Conservation (phyloP, 1,139 yeast species). For the Candida sanyaensis region DNA sequence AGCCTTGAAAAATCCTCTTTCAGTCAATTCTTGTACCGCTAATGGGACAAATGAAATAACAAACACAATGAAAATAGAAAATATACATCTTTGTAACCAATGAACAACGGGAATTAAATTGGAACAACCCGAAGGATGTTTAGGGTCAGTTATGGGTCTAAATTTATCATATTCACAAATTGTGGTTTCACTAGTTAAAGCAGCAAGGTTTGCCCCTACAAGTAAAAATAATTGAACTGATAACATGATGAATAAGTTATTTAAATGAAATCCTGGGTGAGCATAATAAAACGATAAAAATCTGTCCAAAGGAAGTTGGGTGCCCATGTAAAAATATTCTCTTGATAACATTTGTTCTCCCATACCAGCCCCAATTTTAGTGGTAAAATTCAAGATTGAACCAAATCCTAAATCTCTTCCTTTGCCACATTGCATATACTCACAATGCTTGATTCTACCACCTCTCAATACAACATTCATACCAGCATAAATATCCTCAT, state of each 20-base stretch:
- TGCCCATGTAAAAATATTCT: conserved; percentile 52
- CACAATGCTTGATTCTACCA: conserved; percentile 58
- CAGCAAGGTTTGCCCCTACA: conserved; percentile 50
- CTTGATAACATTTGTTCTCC: conserved; percentile 58
- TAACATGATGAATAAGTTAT: conserved; percentile 50
- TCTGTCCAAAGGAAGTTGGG: conserved; percentile 51
- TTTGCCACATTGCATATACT: conserved; percentile 58
- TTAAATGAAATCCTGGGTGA: conserved; percentile 58
- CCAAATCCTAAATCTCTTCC: conserved; percentile 59
- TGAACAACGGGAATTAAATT: conserved; percentile 51
- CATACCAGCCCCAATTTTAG: conserved; percentile 62
- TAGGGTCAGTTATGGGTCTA: conserved; percentile 50
- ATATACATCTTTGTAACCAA: conserved; percentile 52
- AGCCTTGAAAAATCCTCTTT: conserved; percentile 50
- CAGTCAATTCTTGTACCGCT: conserved; percentile 52
- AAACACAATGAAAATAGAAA: conserved; percentile 52
- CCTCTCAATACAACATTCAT: conserved; percentile 55
- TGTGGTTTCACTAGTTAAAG: conserved; percentile 43
- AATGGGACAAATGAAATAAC: conserved; percentile 52
- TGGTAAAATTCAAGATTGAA: conserved; percentile 53
- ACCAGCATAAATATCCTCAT: conserved; percentile 60
- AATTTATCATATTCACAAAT: conserved; percentile 48
- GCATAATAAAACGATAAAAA: conserved; percentile 57
- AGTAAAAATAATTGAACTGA: conserved; percentile 50
- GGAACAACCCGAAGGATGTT: conserved; percentile 46